A percentile compares a stretch with the other conserved stretches of the same genome.
phyloP scores from a whole-genome alignment of 75 land plant genomes.

The Picea sitchensis region DNA sequence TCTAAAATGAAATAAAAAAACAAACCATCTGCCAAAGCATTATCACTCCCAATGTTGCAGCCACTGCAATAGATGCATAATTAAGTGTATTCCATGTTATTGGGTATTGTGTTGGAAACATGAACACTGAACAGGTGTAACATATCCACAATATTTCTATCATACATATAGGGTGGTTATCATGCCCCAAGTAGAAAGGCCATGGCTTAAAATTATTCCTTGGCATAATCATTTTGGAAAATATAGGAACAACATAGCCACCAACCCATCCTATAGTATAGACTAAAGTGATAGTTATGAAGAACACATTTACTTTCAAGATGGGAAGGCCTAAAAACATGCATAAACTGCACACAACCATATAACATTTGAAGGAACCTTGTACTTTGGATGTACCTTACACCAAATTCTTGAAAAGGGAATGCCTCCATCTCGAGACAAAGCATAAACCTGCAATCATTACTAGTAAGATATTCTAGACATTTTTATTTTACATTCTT shows the following conservation, averaged over 20 bases:
- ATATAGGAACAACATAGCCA: slow-evolving; percentile 89
- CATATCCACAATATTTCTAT: slow-evolving; percentile 84
- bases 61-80: slow-evolving; percentile 76
- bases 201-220: slow-evolving; percentile 61
- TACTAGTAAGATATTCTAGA: too few relatives aligned
- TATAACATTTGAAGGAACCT: slow-evolving; percentile 84
- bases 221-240: slow-evolving; percentile 76
- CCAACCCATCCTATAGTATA: slow-evolving; percentile 94
- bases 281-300: slow-evolving; percentile 85
- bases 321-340: slow-evolving; percentile 78
- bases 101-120: slow-evolving; percentile 76
- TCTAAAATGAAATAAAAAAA: too few relatives aligned
- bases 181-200: slow-evolving; percentile 70
- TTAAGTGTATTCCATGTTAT: slow-evolving; percentile 58
- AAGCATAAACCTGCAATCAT: slow-evolving; percentile 88
- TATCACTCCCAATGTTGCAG: slow-evolving; percentile 40
- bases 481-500: too few relatives aligned
- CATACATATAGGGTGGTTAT: slow-evolving; percentile 59
- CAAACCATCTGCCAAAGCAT: too few relatives aligned
- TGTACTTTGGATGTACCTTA: slow-evolving; percentile 58
- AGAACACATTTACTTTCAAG: slow-evolving; percentile 67
- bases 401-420: slow-evolving; percentile 73
- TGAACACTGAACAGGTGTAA: slow-evolving; percentile 75
- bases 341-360: slow-evolving; percentile 76
- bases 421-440: slow-evolving; percentile 77